Evolutionary conservation across 495 filamentous ascomycete genomes (phyloP).

Genomic region (Filosporella fistucella): DNA sequence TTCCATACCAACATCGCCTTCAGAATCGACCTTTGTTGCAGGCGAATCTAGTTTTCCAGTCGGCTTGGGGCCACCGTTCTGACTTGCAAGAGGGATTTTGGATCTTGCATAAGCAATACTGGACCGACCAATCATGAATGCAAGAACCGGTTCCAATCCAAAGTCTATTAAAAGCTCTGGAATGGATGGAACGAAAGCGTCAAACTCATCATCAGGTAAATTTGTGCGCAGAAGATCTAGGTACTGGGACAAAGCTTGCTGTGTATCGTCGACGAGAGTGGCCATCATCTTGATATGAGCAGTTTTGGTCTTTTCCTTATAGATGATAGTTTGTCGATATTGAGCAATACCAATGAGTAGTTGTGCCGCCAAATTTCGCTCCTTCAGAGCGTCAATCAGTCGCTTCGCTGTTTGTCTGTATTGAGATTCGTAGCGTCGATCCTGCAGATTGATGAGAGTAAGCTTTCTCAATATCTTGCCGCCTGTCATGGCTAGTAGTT

Average conservation of each 20-base stretch:
- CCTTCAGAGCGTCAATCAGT: slow-evolving; percentile 71
- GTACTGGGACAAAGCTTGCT: slow-evolving; percentile 78
- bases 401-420: slow-evolving; percentile 67
- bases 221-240: slow-evolving; percentile 83
- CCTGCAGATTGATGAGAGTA: slow-evolving; percentile 70
- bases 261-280: slow-evolving; percentile 84
- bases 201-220: slow-evolving; percentile 71
- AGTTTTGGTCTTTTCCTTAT: slow-evolving; percentile 56
- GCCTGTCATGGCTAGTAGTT: slow-evolving; percentile 81
- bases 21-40: slow-evolving; percentile 2
- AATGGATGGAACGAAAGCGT: slow-evolving; percentile 73
- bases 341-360: slow-evolving; percentile 87
- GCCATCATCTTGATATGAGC: slow-evolving; percentile 79
- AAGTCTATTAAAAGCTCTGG: slow-evolving; percentile 70
- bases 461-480: slow-evolving; percentile 74
- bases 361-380: slow-evolving; percentile 67
- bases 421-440: slow-evolving; percentile 67
- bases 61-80: slow-evolving; percentile 8
- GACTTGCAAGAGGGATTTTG: slow-evolving; percentile 9
- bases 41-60: not conserved
- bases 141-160: slow-evolving; percentile 74
- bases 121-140: slow-evolving; percentile 80
- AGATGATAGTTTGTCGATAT: slow-evolving; percentile 76
- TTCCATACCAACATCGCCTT: slow-evolving; percentile 19
- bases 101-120: slow-evolving; percentile 56